Base-by-base conservation (phyloP, 805 yeast genomes). In the Candida cerambycidarum region DNA sequence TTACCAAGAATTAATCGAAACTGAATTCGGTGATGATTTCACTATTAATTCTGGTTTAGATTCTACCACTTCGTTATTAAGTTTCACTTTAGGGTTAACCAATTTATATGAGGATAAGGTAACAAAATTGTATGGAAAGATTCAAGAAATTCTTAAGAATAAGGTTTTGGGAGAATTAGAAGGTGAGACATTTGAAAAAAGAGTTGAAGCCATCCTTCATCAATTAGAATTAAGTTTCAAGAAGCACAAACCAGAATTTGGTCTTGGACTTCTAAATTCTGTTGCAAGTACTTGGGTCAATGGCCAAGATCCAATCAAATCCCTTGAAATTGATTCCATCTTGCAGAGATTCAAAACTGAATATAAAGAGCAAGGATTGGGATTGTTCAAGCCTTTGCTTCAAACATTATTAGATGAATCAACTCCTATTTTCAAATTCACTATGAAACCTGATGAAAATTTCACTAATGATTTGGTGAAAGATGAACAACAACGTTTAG, bases 211-310 rank as follows among this genome's bases (percentile, higher is more conserved):
- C 0, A 78, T 92, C 38, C 71, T 93, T 29, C 95, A 89, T 61
- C 98, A 90, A 59, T 65, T 89, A 27, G 99, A 93, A 60, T 65
- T 93, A 23, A 65, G 80, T 27, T 83, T 88, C 59, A 88, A 88
- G 53, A 90, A 89, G 52, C 95, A 89, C 49, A 89, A 84, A 52
- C 83, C 98, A 0, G 86, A 87, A 46, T 93, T 89, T 67, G 99
- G 99, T 9, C 67, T 93, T 69, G 81, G 81, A 28, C 59, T 92
- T 36, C 69, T 92, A 25, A 80, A 80, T 57, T 75, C 88, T 1
- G 49, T 93, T 7, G 76, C 87, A n/a, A 87, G 96, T 7, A 81
- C 88, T 8, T 89, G 97, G 87, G 82, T 85, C 39, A 89, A 89
- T 58, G 79, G 78, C 16, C 76, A 79, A n/a, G 87, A 88, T 61